Evolutionary conservation across 306 rosid species (phyloP), one percentile per base, ranked within the genome.

Genomic region (Myrica gale): DNA sequence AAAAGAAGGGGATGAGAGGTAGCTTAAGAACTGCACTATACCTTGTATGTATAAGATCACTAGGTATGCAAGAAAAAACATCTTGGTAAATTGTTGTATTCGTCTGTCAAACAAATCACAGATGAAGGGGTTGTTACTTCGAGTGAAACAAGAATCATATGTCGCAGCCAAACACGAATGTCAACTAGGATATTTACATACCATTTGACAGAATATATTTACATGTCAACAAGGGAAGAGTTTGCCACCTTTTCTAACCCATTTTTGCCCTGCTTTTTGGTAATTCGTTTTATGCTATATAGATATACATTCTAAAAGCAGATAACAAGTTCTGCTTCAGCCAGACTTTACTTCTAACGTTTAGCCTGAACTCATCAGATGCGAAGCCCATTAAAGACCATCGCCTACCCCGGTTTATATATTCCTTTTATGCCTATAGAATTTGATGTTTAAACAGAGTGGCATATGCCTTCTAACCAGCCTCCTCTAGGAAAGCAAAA

Each of bases 41-140:
- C 99, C 99, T 95, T 76, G 90, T 82, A 81, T 87, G 93, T 82
- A 95, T 85, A 67, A 92, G 86, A 87, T 95, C 97, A 68, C 88
- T 95, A 7, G 99, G 99, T 71, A 90, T 79, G 82, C 99, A 95
- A 68, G 92, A 85, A 81, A 95, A 90, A 60, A 95, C 97, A 72
- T 92, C 99, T 82, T 92, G 96, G 83, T 84, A 95, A 83, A 95
- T 90, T 48, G 92, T 19, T 4, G 97, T 90, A 81, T 95, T 95
- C 79, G 91, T 84, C 99, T 95, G 92, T 61, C 68, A 62, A 79
- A 88, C 21, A 42, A 53, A 32, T 41, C 69, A 80, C 66, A 41
- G 69, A 57, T n/a, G 2, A 42, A 41, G 41, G 37, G 46, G 50
- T 65, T 17, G 42, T 17, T 17, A 73, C 41, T 75, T 43, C 9